A percentile compares a stretch with the other conserved stretches of the same genome.
Conservation (phyloP, 208 protist genomes). For the Hexamita inflata region DNA sequence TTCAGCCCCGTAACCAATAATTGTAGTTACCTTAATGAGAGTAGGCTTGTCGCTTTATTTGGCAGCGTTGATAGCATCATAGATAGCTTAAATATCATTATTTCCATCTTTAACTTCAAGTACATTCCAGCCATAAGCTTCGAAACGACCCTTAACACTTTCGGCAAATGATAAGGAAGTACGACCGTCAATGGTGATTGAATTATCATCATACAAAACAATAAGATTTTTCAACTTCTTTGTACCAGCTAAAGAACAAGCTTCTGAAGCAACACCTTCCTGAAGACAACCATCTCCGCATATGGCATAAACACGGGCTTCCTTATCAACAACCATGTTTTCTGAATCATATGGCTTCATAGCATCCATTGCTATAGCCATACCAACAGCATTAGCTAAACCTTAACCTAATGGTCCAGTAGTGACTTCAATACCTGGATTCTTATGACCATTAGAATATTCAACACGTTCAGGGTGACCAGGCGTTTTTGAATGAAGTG, state of each 20-base stretch:
- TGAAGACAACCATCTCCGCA: slow-evolving; percentile 90
- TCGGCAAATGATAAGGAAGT: slow-evolving; percentile 88
- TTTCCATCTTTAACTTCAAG: slow-evolving; percentile 75
- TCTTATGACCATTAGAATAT: too few species aligned
- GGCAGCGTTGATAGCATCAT: slow-evolving; percentile 64
- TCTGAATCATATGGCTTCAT: slow-evolving; percentile 81
- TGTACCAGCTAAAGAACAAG: slow-evolving; percentile 69
- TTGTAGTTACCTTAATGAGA: slow-evolving; percentile 68
- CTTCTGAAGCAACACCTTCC: slow-evolving; percentile 75
- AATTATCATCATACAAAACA: slow-evolving; percentile 90
- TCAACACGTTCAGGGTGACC: slow-evolving; percentile 85
- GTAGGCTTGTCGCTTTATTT: slow-evolving; percentile 71
- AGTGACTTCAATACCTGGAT: slow-evolving; percentile 86
- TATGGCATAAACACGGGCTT: too few species aligned
- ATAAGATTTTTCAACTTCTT: slow-evolving; percentile 80
- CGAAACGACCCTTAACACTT: slow-evolving; percentile 67
- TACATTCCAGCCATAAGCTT: slow-evolving; percentile 82
- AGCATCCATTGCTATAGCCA: slow-evolving; percentile 75
- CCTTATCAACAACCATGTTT: slow-evolving; percentile 65
- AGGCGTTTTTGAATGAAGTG: slow-evolving; percentile 73
- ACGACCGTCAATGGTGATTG: slow-evolving; percentile 84
- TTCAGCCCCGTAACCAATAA: slow-evolving; percentile 76
- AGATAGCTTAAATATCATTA: slow-evolving; percentile 62
- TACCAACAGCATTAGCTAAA: slow-evolving; percentile 82
- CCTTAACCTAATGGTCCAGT: slow-evolving; percentile 97